Base-by-base conservation (phyloP, 1,284 basidiomycete species). In the Lentinula novae-zelandiae region DNA sequence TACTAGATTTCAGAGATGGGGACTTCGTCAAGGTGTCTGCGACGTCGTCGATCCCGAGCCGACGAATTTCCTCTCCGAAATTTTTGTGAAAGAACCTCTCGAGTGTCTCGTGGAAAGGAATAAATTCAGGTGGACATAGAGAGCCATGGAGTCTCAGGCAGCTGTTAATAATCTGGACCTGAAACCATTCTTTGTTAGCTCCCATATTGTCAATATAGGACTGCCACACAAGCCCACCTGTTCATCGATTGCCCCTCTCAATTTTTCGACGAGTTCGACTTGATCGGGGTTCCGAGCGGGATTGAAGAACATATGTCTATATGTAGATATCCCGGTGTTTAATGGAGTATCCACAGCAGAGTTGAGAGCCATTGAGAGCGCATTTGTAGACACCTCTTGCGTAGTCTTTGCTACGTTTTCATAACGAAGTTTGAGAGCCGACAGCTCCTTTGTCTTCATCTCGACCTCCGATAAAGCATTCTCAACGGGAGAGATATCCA, bases 11-110 rank as follows among this genome's bases (percentile, higher is more conserved):
- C 27, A 70, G 63, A 46, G 71, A 71, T 31, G 74, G 70, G 15
- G 76, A 73, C 39, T 73, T 71, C 12, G 75, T 73, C 44, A 73
- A 65, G 57, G 75, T 72, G 60, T 79, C 76, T 13, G 76, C 72
- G 22, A 69, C 66, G 50, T 70, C 72, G 61, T 81, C 79, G 10
- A 86, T 76, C 0, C 80, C 81, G 49, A 93, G 73, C 5, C 88
- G 82, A 53, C 81, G 80, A 46, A 97, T 92, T 73, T 98, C 96
- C 27, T 95, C 93, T 0, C 86, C 76, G 75, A 95, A 98, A 68
- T 95, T 95, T 73, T 92, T 93, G 61, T 82, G 82, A 80, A 95
- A 98, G 75, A 97, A 89, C 68, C 85, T 87, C 72, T 92, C 89
- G 53, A 98, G 78, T 0, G 93, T 95, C 63, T 90, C 88, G 70